phyloP scores from a whole-genome alignment of 257 asterid genomes.

The Rhazya stricta region DNA sequence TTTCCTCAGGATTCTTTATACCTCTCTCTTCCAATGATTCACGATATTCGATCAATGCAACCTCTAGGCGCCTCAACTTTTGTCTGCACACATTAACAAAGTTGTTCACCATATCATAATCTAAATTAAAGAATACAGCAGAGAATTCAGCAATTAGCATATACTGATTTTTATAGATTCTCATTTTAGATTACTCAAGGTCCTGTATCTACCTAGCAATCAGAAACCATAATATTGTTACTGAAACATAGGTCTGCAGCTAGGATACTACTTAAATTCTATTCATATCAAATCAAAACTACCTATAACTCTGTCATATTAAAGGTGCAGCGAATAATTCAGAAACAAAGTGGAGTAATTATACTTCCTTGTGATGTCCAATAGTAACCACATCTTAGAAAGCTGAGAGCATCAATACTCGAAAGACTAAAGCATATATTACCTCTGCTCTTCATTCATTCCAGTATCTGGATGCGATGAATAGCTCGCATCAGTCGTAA shows the following conservation, averaged over 20 bases:
- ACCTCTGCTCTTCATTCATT: slow-evolving; percentile 84
- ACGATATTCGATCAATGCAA: slow-evolving; percentile 75
- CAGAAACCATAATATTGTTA: not conserved
- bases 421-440: not conserved
- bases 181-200: not conserved
- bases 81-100: slow-evolving; percentile 41
- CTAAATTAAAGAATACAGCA: slow-evolving; percentile 4
- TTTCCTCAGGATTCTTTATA: slow-evolving; percentile 50
- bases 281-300: not conserved
- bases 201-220: not conserved
- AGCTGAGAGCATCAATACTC: not conserved
- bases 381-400: not conserved
- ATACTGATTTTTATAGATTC: not conserved
- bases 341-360: not conserved
- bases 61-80: slow-evolving; percentile 86
- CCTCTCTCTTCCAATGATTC: slow-evolving; percentile 93
- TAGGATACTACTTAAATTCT: not conserved
- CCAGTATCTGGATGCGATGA: slow-evolving; percentile 53
- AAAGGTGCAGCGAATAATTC: not conserved
- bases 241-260: not conserved
- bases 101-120: slow-evolving; percentile 20
- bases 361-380: not conserved
- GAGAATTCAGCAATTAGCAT: not conserved
- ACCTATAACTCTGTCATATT: not conserved
- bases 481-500: slow-evolving; percentile 50